phyloP scores from a whole-genome alignment of 306 rosid species.

The Elaeagnus macrophylla region DNA sequence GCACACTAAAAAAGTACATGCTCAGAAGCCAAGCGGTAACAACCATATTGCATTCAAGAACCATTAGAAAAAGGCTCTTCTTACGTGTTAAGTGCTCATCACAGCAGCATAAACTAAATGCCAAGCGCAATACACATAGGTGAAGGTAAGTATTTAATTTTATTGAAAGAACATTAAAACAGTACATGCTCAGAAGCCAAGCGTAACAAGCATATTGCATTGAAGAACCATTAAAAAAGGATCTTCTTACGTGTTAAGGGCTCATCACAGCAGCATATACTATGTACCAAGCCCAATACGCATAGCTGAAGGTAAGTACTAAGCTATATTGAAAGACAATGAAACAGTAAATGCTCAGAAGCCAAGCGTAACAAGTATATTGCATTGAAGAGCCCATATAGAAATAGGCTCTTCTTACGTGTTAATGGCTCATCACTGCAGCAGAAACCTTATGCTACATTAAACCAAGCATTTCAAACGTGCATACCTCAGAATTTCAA shows the following conservation, averaged over 20 bases:
- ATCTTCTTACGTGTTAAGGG: constrained; percentile 15
- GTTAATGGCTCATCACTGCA: too few species aligned
- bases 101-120: constrained; percentile 8
- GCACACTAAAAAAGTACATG: background rate
- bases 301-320: constrained; percentile 51
- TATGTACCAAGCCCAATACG: background rate
- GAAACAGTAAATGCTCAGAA: background rate
- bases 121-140: background rate
- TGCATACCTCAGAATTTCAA: background rate
- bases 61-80: constrained; percentile 23
- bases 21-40: constrained; percentile 96
- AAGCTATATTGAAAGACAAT: constrained; percentile 1
- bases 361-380: too few species aligned
- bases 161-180: background rate
- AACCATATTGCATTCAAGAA: constrained; percentile 48
- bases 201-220: constrained; percentile 65
- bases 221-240: constrained; percentile 16
- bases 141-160: too few species aligned
- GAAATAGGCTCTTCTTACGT: too few species aligned
- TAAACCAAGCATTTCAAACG: background rate
- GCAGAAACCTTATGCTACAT: background rate
- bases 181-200: constrained; percentile 60
- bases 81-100: constrained; percentile 53
- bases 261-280: constrained; percentile 15
- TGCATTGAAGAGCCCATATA: too few species aligned